Evolutionary conservation across 1,139 yeast genomes (phyloP), one percentile per base, ranked within the genome.

Genomic region (Pichia sp.): DNA sequence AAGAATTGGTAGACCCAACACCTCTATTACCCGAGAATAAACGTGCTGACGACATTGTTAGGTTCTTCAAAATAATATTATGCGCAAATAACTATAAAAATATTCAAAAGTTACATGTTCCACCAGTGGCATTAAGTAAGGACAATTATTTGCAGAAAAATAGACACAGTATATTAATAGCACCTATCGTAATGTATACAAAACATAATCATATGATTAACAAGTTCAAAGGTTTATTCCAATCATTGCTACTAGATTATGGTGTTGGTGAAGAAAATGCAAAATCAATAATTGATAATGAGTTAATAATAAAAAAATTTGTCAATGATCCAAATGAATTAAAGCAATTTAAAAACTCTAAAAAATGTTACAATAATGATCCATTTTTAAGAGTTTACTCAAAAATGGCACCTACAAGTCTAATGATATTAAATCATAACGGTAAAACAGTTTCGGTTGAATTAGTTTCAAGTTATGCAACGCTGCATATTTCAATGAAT

Each of bases 131-230:
- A 18, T 66, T 57, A 53, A 52, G 56, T 37, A 55, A 51, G 43
- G 56, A 53, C 6, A n/a, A 25, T 15, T 32, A 7, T 15, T 27
- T 30, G n/a, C 39, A 30, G 7, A 51, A 43, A 42, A 46, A 40
- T 8, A 48, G 70, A 72, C 39, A 78, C 71, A 52, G 50, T 45
- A 76, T 81, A 2, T 65, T 79, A 47, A 70, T 63, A 5, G 67
- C 86, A 43, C 92, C 95, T 1, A 64, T 85, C 37, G 70, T 85
- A 29, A 88, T 89, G 3, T 83, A 80, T 55, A 73, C 82, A 48
- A 76, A 80, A 49, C 94, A 85, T 58, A 80, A 80, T 55, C 66
- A 73, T 45, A 69, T 76, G 42, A 62, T 81, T 36, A 63, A 66
- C 37, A 68, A 74, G 36, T 66, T 80, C 52, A 56, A 66, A 15